phyloP scores from a whole-genome alignment of 2,329 filamentous ascomycete genomes.

The Talaromyces funiculosus region DNA sequence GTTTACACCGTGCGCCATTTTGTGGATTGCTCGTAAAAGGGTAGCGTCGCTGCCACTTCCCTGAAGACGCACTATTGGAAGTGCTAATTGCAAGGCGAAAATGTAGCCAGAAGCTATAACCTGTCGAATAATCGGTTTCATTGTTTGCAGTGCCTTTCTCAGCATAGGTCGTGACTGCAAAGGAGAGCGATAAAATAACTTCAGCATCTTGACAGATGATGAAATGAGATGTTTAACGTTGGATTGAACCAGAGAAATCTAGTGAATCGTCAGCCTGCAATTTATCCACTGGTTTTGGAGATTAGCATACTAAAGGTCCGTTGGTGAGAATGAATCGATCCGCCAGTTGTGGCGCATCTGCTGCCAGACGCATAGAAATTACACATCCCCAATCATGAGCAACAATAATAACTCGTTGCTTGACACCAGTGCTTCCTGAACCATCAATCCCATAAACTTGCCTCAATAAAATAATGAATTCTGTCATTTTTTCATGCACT shows the following conservation, averaged over 20 bases:
- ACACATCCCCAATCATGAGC: constrained; percentile 53
- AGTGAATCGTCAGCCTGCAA: neutral
- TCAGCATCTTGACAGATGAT: constrained; percentile 47
- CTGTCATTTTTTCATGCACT: constrained; percentile 49
- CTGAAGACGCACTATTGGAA: constrained; percentile 38
- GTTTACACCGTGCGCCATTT: constrained; percentile 29
- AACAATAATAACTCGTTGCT: constrained; percentile 46
- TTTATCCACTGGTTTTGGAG: neutral
- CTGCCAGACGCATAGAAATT: constrained; percentile 50
- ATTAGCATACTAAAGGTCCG: constrained; percentile 43
- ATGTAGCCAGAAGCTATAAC: constrained; percentile 49
- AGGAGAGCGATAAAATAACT: constrained; percentile 43
- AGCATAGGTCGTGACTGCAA: constrained; percentile 41
- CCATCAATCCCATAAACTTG: constrained; percentile 39
- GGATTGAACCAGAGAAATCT: constrained; percentile 39
- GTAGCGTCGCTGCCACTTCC: constrained; percentile 47
- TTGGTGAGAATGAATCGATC: constrained; percentile 53
- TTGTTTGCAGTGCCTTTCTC: constrained; percentile 37
- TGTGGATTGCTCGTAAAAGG: constrained; percentile 42
- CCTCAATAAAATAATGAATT: constrained; percentile 50
- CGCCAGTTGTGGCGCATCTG: constrained; percentile 52
- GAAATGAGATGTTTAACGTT: constrained; percentile 39
- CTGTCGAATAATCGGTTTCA: constrained; percentile 48
- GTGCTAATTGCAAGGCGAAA: constrained; percentile 50
- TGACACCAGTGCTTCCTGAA: constrained; percentile 20